A percentile compares a stretch with the other conserved stretches of the same genome.
phyloP scores from a whole-genome alignment of 495 filamentous ascomycete genomes.

The Recurvomyces mirabilis region DNA sequence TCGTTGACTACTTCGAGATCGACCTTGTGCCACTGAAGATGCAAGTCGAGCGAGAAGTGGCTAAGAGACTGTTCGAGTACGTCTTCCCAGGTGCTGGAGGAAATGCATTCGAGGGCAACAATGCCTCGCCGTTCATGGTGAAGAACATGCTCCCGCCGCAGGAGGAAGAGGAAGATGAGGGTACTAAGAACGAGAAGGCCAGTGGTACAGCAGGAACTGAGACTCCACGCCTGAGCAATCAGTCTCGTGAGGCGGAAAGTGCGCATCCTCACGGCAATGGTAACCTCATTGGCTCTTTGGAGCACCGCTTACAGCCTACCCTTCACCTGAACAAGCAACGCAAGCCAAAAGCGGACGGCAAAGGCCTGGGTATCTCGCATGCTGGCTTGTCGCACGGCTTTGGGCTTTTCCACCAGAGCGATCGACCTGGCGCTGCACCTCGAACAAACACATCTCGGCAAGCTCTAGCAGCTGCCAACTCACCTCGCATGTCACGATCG shows the following conservation, averaged over 20 bases:
- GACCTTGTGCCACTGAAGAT: constrained; percentile 86
- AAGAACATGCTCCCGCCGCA: constrained; percentile 57
- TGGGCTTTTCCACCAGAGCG: constrained; percentile 15
- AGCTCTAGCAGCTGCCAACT: constrained; percentile 10
- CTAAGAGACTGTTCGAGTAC: constrained; percentile 92
- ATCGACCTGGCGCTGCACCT: neutral
- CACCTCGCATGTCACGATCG: constrained; percentile 25
- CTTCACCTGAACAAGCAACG: constrained; percentile 50
- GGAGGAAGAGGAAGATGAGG: constrained; percentile 53
- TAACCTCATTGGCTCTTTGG: constrained; percentile 56
- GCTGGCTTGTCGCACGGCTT: constrained; percentile 6
- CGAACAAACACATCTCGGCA: constrained; percentile 6
- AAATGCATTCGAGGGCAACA: constrained; percentile 45
- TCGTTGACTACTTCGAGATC: constrained; percentile 95
- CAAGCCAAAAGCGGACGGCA: constrained; percentile 10
- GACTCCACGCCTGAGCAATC: neutral
- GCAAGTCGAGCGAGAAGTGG: constrained; percentile 86
- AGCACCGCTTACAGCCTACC: constrained; percentile 68
- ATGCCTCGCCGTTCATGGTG: constrained; percentile 68
- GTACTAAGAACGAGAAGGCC: constrained; percentile 25
- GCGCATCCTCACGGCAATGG: constrained; percentile 2
- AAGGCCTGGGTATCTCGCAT: constrained; percentile 25
- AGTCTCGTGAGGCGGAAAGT: constrained; percentile 32
- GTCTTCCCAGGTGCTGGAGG: constrained; percentile 76
- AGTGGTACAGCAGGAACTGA: neutral